A percentile compares a stretch with the other conserved stretches of the same genome.
Conservation (phyloP, 495 filamentous ascomycete species). For the Penicillium egyptiacum region DNA sequence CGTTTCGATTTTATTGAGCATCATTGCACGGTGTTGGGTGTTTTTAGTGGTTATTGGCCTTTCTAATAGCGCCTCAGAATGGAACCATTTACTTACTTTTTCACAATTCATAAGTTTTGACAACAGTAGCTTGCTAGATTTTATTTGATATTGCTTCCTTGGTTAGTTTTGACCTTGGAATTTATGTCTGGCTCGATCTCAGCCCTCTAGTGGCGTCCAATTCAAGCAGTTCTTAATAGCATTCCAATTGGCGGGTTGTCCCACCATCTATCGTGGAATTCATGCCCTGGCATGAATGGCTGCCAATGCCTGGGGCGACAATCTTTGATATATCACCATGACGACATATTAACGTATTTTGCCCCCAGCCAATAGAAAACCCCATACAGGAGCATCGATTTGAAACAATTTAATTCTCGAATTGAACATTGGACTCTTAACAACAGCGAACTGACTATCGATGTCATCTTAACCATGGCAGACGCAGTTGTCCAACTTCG, state of each 20-base stretch:
- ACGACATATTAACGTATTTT: conserved; percentile 13
- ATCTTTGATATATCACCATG: conserved; percentile 17
- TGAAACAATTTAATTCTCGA: not conserved
- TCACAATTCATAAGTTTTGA: not conserved
- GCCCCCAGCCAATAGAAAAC: not conserved
- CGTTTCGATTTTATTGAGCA: conserved; percentile 5
- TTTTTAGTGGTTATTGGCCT: conserved; percentile 2
- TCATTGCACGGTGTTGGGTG: conserved; percentile 17
- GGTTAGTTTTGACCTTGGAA: not conserved
- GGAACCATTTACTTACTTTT: not conserved
- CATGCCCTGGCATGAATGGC: not conserved
- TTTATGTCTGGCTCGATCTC: too few species aligned
- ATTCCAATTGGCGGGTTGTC: conserved; percentile 1
- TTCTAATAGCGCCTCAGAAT: conserved; percentile 8
- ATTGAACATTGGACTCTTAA: not conserved
- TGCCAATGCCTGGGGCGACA: not conserved
- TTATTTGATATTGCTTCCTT: not conserved
- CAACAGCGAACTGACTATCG: not conserved
- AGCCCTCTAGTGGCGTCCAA: not conserved
- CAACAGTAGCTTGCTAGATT: not conserved
- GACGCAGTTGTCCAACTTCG: conserved; percentile 44
- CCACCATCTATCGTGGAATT: not conserved
- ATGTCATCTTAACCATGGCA: conserved; percentile 17
- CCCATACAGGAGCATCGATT: not conserved
- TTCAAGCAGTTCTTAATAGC: not conserved